Percentiles rank a stretch among this genome's conserved stretches.
phyloP scores from a whole-genome alignment of 176 grass and related monocot genomes.

The Phyllostachys edulis region DNA sequence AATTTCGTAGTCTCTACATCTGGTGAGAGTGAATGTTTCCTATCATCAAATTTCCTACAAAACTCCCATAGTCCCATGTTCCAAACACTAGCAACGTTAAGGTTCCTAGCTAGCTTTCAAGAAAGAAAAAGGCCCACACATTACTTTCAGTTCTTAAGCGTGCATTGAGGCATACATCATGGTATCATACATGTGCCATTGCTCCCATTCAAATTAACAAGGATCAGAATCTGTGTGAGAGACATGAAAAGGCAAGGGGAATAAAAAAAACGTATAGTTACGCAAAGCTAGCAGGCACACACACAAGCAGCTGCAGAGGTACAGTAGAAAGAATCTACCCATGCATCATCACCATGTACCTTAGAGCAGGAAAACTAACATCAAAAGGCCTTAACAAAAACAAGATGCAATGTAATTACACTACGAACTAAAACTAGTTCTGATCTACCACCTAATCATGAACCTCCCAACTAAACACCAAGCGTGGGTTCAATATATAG shows the following conservation, averaged over 20 bases:
- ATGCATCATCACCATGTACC: neutral
- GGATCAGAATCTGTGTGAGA: neutral
- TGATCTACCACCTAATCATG: slow-evolving; percentile 22
- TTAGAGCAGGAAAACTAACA: neutral
- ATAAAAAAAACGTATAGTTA: neutral
- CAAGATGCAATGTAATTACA: neutral
- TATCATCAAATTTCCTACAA: neutral
- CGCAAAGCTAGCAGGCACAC: neutral
- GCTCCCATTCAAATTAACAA: neutral
- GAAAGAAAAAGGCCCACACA: neutral
- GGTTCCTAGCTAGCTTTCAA: neutral
- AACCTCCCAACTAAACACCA: slow-evolving; percentile 16
- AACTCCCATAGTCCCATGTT: neutral
- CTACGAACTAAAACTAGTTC: neutral
- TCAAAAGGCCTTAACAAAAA: neutral
- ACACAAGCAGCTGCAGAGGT: neutral
- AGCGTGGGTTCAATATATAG: neutral
- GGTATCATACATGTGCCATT: neutral
- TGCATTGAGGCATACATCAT: neutral
- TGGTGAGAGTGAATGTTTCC: neutral
- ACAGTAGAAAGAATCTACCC: neutral
- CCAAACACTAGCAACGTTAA: neutral
- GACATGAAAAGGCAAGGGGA: neutral
- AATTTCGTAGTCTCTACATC: neutral
- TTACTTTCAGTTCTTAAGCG: neutral